Base-by-base conservation (phyloP, 805 yeast species). In the Spathaspora gorwiae region DNA sequence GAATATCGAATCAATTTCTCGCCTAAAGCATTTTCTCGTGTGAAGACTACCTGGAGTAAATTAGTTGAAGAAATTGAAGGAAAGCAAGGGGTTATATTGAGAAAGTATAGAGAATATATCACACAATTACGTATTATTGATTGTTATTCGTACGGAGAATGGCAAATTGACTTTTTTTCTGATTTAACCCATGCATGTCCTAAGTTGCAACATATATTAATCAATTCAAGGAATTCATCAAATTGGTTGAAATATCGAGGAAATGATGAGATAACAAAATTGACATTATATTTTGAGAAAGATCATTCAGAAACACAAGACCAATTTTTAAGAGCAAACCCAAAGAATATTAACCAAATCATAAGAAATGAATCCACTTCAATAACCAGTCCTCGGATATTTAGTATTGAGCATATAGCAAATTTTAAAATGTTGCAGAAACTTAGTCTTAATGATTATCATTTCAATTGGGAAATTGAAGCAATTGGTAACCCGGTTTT, bases 351-450 rank as follows among this genome's bases (percentile, higher is more conserved):
- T 31, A 43, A 40, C 13, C 44, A 50, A 33, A 40, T 52, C 1
- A 39, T 41, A 14, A 19, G 40, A 35, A 29, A n/a, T 12, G 44
- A 26, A 7, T 9, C 24, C 11, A 27, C 30, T 12, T 38, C 10
- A 13, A 41, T 8, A 24, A 11, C 44, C 40, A 46, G 9, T 42
- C 64, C 63, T 13, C 56, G 65, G 40, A 62, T 61, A 14, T 79
- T 79, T 53, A 68, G 68, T 46, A 54, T 78, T 47, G 59, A 65
- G 36, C 82, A 79, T 55, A 56, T 78, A 35, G 54, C 50, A 26
- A 57, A 66, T 7, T 75, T 77, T 47, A 47, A 51, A 1, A 48
- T 54, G 5, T 54, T 79, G 37, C 46, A 55, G 7, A 54, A 54
- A 13, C 51, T 78, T n/a, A 51, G 57, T 1, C 59, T 79, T 11